Evolutionary conservation across 371 early-diverging fungal species (phyloP), one percentile per base, ranked within the genome.

Genomic region (Actinomucor elegans): DNA sequence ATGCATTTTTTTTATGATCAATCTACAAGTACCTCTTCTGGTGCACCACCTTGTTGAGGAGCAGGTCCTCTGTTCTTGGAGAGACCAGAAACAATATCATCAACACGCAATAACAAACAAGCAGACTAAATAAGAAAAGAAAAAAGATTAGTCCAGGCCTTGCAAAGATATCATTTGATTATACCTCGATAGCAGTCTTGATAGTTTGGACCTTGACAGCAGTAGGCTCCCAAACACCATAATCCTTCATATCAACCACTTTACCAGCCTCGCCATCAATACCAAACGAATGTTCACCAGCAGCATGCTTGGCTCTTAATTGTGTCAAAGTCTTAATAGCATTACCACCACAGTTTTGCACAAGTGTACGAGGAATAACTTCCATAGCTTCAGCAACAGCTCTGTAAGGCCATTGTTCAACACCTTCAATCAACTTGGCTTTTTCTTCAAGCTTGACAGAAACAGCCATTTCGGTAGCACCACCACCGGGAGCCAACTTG

Each of bases 401-500:
- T 61, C 80, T 85, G 79, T 96, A 99, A 18, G 98, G 99, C 92
- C 93, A 96, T 77, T 95, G 96, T 66, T 94, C 89, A 23, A 95
- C 86, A 33, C 98, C 99, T 58, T 86, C 88, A 54, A 98, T 71
- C 14, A 86, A 71, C 75, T 94, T 95, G 53, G 96, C 94, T 65
- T 90, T 90, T 65, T 94, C 92, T 52, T 87, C 87, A 34, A 99
- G 78, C 55, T 84, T 79, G 32, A 94, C 94, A 41, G 92, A 80
- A 15, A 99, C 75, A n/a, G 96, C 96, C 98, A 99, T 99, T 75
- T 99, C 99, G 9, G 96, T 95, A n/a, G 99, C 99, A 52, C 99
- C 99, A 60, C 99, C 99, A 41, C 99, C 99, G 14, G 99, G 99
- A 27, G 93, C 88, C 37, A 99, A 77, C 46, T 80, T 83, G 34